Conservation (phyloP, 2,329 filamentous ascomycete species). For the Fusarium anthophilum region DNA sequence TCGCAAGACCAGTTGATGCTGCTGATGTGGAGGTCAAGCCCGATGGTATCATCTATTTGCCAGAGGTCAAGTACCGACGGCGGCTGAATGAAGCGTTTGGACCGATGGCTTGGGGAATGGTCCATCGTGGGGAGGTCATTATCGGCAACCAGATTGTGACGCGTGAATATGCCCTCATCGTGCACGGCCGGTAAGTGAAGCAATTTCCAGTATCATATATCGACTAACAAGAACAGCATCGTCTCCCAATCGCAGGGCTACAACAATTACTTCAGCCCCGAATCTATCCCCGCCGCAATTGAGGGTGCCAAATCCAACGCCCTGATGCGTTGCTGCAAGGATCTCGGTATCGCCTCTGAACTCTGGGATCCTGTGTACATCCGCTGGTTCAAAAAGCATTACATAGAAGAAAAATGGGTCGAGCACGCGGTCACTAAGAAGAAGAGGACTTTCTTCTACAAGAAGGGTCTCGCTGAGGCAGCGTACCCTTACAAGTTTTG, state of each 20-base stretch:
- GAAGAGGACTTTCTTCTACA: constrained; percentile 85
- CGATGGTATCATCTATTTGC: constrained; percentile 94
- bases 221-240: constrained; percentile 64
- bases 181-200: constrained; percentile 78
- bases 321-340: constrained; percentile 98
- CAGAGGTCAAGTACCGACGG: constrained; percentile 96
- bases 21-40: constrained; percentile 96
- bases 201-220: background rate
- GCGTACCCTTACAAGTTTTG: constrained; percentile 66
- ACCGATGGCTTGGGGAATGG: constrained; percentile 94
- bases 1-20: constrained; percentile 72
- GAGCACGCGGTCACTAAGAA: constrained; percentile 90
- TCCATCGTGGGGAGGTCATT: constrained; percentile 84
- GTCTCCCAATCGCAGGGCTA: constrained; percentile 94
- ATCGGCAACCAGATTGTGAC: constrained; percentile 85
- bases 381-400: constrained; percentile 77
- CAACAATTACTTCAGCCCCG: constrained; percentile 90
- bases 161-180: constrained; percentile 91
- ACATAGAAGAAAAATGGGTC: constrained; percentile 85
- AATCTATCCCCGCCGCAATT: constrained; percentile 91
- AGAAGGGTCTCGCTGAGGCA: constrained; percentile 79
- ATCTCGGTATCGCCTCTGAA: constrained; percentile 92
- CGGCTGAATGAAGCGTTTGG: constrained; percentile 93
- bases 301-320: constrained; percentile 99
- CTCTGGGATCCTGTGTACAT: constrained; percentile 97